Base-by-base conservation (phyloP, 768 basidiomycete genomes). In the Lentinula boryana region DNA sequence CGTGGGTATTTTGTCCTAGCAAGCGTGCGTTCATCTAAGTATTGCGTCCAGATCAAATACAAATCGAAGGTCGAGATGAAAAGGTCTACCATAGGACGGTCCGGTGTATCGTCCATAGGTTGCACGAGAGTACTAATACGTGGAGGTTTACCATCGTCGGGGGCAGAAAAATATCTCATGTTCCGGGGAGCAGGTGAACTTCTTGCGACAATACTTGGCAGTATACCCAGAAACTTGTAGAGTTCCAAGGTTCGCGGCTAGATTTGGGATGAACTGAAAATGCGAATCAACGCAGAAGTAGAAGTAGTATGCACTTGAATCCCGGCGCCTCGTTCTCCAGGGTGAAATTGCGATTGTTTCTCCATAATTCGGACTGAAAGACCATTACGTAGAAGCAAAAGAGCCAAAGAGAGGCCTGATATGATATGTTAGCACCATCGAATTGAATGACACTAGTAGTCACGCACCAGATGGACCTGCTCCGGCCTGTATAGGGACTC, bases 281-380 rank as follows among this genome's bases (percentile, higher is more conserved):
- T 13, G n/a, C 10, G 43, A 48, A 15, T n/a, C 21, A 10, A 13
- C 38, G 13, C 8, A 46, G 12, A 53, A 36, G 35, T n/a, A 44
- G 50, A 50, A 56, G 10, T 31, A 12, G 9, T 4, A 13, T 38
- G 21, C 13, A 75, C 74, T 56, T 63, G 62, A 31, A 72, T 53
- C 8, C 68, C 71, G 16, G 66, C n/a, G 0, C 70, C 75, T 8
- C 72, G 67, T 4, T 64, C 63, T 9, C 71, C 69, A 3, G 56
- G 51, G 12, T 67, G 66, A 53, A 65, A 66, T 0, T 53, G 57
- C 0, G 59, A 40, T 41, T 59, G 58, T 46, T 71, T 71, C 60
- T 74, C 71, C 56, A 74, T 65, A 58, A 76, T 70, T 15, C 74
- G 72, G 21, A 75, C 71, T 36, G 67, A 64, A 12, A 77, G 61